These are phyloP conservation scores for Didymella glomerata DNA, from an alignment of 2,329 filamentous ascomycete species.

Conservation along the genomic window DNA sequence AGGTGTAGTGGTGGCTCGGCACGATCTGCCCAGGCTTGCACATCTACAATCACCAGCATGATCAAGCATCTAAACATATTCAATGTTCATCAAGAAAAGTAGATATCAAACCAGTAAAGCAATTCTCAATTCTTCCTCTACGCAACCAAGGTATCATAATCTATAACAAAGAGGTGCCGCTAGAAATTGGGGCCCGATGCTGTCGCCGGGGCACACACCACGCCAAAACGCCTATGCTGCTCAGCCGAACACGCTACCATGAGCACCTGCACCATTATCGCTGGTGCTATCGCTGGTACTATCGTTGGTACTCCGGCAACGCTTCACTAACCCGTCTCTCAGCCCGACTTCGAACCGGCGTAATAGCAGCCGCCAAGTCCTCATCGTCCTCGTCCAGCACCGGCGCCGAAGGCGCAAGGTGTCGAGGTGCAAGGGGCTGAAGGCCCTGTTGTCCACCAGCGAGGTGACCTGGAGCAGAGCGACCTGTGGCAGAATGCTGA, in stretches of 20 bases:
- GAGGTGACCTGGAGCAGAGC: conserved; percentile 23
- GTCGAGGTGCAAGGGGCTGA: conserved; percentile 27
- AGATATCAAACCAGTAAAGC: too few relatives aligned
- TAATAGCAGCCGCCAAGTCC: conserved; percentile 41
- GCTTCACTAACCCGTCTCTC: conserved; percentile 36
- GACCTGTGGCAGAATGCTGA: too few relatives aligned
- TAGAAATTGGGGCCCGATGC: too few relatives aligned
- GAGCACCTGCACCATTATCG: neutral
- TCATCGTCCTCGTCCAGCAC: conserved; percentile 47
- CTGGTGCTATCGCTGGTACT: conserved; percentile 15
- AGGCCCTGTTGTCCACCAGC: too few relatives aligned
- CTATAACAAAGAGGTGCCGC: too few relatives aligned
- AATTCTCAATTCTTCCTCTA: too few relatives aligned
- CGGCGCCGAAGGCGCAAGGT: conserved; percentile 29
- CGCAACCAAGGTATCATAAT: too few relatives aligned
- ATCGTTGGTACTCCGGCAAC: conserved; percentile 45
- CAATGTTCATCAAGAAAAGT: too few relatives aligned
- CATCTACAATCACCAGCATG: too few relatives aligned
- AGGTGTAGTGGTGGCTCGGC: conserved; percentile 1
- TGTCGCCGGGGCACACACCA: neutral
- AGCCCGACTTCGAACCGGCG: conserved; percentile 27
- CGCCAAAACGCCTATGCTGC: conserved; percentile 18
- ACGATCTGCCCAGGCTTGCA: neutral
- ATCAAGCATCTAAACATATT: too few relatives aligned
- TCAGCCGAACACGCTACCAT: too few relatives aligned